Percentiles rank a stretch among this genome's conserved stretches.
Evolutionary conservation across 1,284 basidiomycete species (phyloP).

Genomic region (Apiotrichum brassicae): DNA sequence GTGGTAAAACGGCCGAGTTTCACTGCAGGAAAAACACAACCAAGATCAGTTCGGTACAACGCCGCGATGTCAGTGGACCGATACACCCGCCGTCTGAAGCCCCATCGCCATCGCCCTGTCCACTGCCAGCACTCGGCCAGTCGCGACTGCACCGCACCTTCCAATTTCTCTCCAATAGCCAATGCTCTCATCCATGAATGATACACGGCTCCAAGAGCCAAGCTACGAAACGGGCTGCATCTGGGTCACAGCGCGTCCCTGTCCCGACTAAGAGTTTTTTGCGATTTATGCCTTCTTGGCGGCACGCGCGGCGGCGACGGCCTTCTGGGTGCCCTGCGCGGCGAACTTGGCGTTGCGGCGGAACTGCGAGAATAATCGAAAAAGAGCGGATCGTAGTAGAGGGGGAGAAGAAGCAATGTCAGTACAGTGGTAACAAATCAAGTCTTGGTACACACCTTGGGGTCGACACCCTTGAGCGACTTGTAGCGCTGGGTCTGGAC

Average conservation of each 20-base stretch:
- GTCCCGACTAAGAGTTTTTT: background rate
- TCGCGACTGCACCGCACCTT: no score
- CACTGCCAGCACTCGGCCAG: no score
- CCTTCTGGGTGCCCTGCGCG: constrained; percentile 47
- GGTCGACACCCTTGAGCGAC: constrained; percentile 75
- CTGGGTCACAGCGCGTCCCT: background rate
- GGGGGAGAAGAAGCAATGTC: background rate
- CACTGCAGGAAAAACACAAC: no score
- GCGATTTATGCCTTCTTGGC: constrained; percentile 13
- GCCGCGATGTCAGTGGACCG: no score
- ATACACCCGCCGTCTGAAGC: no score
- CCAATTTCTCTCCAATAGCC: background rate
- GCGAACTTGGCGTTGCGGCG: constrained; percentile 49
- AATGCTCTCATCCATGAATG: constrained; percentile 20
- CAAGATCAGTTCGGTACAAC: no score
- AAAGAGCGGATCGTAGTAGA: background rate
- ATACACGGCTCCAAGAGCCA: constrained; percentile 4
- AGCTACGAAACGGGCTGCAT: background rate
- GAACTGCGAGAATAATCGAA: constrained; percentile 33
- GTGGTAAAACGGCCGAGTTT: no score
- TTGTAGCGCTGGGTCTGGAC: constrained; percentile 69
- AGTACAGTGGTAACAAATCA: background rate
- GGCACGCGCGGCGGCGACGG: constrained; percentile 24
- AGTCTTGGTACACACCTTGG: constrained; percentile 40
- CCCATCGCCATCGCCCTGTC: no score